Evolutionary conservation across 2,329 filamentous ascomycete genomes (phyloP).

Genomic region (Sporothrix brunneoviolacea): DNA sequence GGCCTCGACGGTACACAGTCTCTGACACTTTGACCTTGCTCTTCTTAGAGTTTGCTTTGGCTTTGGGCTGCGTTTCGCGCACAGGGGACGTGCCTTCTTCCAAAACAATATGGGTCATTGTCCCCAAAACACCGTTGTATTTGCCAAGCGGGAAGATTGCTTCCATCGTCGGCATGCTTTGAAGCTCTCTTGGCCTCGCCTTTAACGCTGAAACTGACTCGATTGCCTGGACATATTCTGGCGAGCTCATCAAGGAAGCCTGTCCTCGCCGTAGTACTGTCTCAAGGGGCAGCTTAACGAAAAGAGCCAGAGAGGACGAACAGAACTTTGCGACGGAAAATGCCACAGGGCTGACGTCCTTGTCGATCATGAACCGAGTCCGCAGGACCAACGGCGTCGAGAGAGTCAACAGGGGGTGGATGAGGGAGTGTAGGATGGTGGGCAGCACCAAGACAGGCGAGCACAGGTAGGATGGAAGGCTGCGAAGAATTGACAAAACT

Average conservation of each 20-base stretch:
- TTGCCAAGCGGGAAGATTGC: conserved; percentile 74
- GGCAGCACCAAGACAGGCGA: conserved; percentile 66
- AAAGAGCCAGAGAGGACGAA: conserved; percentile 71
- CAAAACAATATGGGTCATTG: conserved; percentile 78
- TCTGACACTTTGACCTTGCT: conserved; percentile 27
- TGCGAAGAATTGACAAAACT: conserved; percentile 69
- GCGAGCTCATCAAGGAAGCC: conserved; percentile 60
- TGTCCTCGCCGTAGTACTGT: conserved; percentile 87
- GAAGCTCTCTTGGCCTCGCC: conserved; percentile 18
- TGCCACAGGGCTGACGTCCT: conserved; percentile 68
- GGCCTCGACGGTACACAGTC: conserved; percentile 50
- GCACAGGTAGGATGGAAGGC: conserved; percentile 71
- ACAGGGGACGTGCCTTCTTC: conserved; percentile 67
- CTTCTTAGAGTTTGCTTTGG: conserved; percentile 25
- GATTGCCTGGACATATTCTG: conserved; percentile 44
- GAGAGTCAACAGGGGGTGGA: conserved; percentile 76
- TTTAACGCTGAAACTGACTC: conserved; percentile 23
- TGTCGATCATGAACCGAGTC: conserved; percentile 77
- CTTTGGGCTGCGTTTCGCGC: conserved; percentile 17
- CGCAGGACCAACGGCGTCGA: conserved; percentile 81
- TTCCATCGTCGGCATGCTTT: conserved; percentile 37
- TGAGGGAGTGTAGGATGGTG: conserved; percentile 77
- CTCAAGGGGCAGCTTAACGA: conserved; percentile 83
- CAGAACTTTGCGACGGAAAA: conserved; percentile 81
- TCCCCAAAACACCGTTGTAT: conserved; percentile 83